Percentiles rank a stretch among this genome's conserved stretches.
Conservation (phyloP, 1,284 basidiomycete genomes). For the Ganoderma resinaceum region DNA sequence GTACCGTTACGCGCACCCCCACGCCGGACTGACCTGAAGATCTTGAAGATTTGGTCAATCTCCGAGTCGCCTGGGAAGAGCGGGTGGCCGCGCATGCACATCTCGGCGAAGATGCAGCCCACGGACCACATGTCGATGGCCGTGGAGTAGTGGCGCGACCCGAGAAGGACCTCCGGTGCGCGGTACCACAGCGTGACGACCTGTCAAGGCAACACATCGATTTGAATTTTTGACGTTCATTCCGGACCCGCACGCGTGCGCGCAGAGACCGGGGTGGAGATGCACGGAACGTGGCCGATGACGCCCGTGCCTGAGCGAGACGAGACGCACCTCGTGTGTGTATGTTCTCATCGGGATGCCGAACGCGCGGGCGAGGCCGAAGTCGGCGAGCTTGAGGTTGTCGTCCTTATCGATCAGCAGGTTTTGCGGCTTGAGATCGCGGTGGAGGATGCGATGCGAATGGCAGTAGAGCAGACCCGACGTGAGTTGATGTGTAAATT, state of each 20-base stretch:
- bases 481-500: slow-evolving; percentile 89
- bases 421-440: slow-evolving; percentile 98
- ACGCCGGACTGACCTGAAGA: slow-evolving; percentile 79
- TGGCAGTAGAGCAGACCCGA: slow-evolving; percentile 95
- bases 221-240: not conserved
- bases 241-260: no score
- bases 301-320: no score
- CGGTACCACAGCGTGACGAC: slow-evolving; percentile 99
- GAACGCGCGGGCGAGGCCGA: slow-evolving; percentile 95
- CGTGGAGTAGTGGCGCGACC: slow-evolving; percentile 95
- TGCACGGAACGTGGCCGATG: not conserved
- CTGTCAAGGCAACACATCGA: slow-evolving; percentile 49
- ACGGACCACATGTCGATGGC: slow-evolving; percentile 99
- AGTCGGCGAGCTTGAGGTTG: slow-evolving; percentile 96
- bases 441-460: slow-evolving; percentile 94
- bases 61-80: slow-evolving; percentile 99
- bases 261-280: not conserved
- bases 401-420: slow-evolving; percentile 91
- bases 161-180: slow-evolving; percentile 95
- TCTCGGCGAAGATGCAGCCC: slow-evolving; percentile 94
- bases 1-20: not conserved
- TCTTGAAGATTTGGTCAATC: slow-evolving; percentile 99
- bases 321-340: slow-evolving; percentile 86
- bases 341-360: slow-evolving; percentile 98
- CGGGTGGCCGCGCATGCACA: slow-evolving; percentile 88